Evolutionary conservation across 2,329 filamentous ascomycete genomes (phyloP).

Genomic region (Ophiocordyceps robertsii): DNA sequence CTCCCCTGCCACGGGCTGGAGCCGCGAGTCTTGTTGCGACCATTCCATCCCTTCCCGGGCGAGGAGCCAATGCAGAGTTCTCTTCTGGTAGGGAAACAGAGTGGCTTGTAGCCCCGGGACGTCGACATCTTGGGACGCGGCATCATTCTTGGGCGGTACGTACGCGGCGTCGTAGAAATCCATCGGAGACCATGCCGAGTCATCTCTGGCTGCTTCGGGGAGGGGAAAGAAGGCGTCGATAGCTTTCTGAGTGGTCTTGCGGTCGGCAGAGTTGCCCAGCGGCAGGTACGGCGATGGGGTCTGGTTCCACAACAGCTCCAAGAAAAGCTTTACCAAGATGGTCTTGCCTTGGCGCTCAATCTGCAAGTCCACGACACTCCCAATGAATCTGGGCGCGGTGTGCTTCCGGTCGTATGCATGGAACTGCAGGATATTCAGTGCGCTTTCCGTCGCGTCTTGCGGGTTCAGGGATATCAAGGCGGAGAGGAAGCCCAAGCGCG

Average conservation of each 20-base stretch:
- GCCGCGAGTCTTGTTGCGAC: conserved; percentile 9
- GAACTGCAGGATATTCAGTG: conserved; percentile 8
- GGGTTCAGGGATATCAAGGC: conserved; percentile 9
- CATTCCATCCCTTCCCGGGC: conserved; percentile 48
- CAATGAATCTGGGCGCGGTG: conserved; percentile 17
- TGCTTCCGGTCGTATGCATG: conserved; percentile 5
- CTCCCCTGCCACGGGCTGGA: conserved; percentile 7
- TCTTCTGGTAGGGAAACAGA: conserved; percentile 60
- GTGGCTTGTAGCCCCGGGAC: conserved; percentile 31
- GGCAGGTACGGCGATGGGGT: conserved; percentile 16
- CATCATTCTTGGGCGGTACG: conserved; percentile 36
- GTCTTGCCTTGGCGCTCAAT: conserved; percentile 13
- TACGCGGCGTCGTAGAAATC: conserved; percentile 59
- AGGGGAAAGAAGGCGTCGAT: conserved; percentile 22
- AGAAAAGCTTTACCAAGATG: conserved; percentile 16
- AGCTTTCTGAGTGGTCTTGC: conserved; percentile 18
- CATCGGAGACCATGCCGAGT: conserved; percentile 27
- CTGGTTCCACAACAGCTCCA: conserved; percentile 29
- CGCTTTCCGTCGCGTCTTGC: conserved; percentile 9
- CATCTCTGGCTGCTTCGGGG: neutral
- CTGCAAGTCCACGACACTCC: conserved; percentile 17
- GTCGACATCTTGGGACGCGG: conserved; percentile 21
- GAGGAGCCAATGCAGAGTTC: conserved; percentile 59
- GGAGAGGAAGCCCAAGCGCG: conserved; percentile 2
- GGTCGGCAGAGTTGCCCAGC: conserved; percentile 16